Percentiles rank a stretch among this genome's conserved stretches.
These are phyloP conservation scores for Rhododendron griersonianum DNA, from an alignment of 148 eudicot genomes.

Conservation along the genomic window DNA sequence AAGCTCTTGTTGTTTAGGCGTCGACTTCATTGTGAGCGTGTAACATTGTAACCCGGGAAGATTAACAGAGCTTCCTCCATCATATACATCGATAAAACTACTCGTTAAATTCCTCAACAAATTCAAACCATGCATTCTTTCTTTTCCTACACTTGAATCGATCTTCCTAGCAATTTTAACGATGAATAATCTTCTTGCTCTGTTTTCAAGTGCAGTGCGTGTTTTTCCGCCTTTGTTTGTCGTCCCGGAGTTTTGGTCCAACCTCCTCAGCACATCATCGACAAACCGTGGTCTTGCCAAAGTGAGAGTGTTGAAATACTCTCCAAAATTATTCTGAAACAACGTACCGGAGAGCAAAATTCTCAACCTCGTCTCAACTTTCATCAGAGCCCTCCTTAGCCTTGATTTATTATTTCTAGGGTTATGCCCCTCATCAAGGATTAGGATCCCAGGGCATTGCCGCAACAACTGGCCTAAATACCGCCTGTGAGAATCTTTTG, in stretches of 20 bases:
- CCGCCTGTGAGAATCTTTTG: constrained; percentile 71
- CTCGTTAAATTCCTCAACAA: constrained; percentile 72
- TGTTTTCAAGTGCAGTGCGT: constrained; percentile 59
- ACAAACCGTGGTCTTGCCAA: constrained; percentile 89
- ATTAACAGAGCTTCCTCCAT: constrained; percentile 70
- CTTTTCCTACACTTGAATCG: constrained; percentile 47
- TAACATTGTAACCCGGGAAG: constrained; percentile 87
- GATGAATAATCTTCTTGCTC: constrained; percentile 82
- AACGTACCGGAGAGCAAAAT: constrained; percentile 82
- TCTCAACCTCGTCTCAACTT: constrained; percentile 68
- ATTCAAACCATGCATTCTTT: constrained; percentile 63
- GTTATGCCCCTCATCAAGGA: constrained; percentile 96
- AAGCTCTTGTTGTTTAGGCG: constrained; percentile 70
- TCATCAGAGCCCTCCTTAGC: constrained; percentile 80
- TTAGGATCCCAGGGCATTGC: constrained; percentile 78
- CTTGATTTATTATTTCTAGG: constrained; percentile 94
- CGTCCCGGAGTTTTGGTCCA: constrained; percentile 75
- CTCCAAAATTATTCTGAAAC: constrained; percentile 94
- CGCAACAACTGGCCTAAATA: constrained; percentile 80
- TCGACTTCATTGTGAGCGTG: constrained; percentile 91
- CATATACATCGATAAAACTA: constrained; percentile 79
- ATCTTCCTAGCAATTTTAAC: constrained; percentile 70
- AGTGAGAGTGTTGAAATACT: constrained; percentile 87
- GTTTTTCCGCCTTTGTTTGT: constrained; percentile 57
- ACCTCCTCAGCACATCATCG: constrained; percentile 59